These are phyloP conservation scores for Chionographis japonica DNA, from an alignment of 106 monocot genomes.

Conservation along the genomic window DNA sequence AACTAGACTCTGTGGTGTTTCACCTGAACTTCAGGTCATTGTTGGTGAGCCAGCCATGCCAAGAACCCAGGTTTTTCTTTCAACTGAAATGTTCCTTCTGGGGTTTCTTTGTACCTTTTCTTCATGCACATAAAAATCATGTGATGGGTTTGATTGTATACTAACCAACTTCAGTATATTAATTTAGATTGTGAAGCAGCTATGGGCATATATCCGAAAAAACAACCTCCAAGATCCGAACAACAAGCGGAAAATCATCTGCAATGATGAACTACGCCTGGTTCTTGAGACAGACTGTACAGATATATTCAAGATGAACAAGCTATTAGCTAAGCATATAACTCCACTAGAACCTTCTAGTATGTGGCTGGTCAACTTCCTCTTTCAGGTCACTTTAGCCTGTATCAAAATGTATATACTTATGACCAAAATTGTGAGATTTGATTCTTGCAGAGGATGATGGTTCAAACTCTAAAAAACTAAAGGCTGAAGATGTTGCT, in stretches of 20 bases:
- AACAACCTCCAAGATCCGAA: slow-evolving; percentile 96
- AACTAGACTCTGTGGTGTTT: slow-evolving; percentile 86
- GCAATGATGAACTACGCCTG: slow-evolving; percentile 81
- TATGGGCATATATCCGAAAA: slow-evolving; percentile 88
- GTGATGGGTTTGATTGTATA: slow-evolving; percentile 4
- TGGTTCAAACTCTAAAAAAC: slow-evolving; percentile 39
- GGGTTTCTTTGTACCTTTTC: neutral
- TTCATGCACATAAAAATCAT: neutral
- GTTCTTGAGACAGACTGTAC: slow-evolving; percentile 95
- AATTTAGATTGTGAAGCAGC: slow-evolving; percentile 89
- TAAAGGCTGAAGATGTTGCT: slow-evolving; percentile 37
- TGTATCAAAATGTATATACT: slow-evolving; percentile 1
- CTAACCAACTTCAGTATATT: neutral
- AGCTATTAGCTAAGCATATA: slow-evolving; percentile 92
- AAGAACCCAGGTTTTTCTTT: slow-evolving; percentile 76
- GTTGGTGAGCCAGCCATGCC: slow-evolving; percentile 90
- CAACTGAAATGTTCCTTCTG: neutral
- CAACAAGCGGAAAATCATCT: slow-evolving; percentile 94
- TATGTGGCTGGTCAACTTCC: slow-evolving; percentile 14
- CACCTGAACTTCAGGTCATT: slow-evolving; percentile 87
- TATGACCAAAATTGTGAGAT: no score
- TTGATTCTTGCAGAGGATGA: slow-evolving; percentile 42
- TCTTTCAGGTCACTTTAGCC: neutral
- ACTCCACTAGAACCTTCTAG: slow-evolving; percentile 60
- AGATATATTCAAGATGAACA: slow-evolving; percentile 99